A percentile compares a stretch with the other conserved stretches of the same genome.
These are phyloP conservation scores for Domatiomyces catenatus DNA, from an alignment of 2,329 filamentous ascomycete genomes.

Conservation along the genomic window DNA sequence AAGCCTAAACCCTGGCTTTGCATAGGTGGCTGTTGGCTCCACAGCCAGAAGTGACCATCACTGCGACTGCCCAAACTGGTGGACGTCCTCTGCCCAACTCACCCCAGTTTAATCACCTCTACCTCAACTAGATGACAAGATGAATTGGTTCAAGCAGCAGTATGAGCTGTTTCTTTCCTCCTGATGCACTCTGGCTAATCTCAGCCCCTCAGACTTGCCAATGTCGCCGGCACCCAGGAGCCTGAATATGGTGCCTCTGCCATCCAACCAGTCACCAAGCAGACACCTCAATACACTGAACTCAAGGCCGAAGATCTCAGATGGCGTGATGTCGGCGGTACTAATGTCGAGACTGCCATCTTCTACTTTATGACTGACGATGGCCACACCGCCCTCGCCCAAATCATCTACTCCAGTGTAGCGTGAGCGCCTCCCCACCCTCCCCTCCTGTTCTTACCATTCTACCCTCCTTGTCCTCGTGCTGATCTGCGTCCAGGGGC, in stretches of 20 bases:
- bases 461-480: background rate
- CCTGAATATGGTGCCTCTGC: constrained; percentile 85
- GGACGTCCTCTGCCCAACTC: background rate
- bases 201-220: constrained; percentile 35
- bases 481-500: constrained; percentile 41
- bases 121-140: constrained; percentile 41
- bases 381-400: constrained; percentile 61
- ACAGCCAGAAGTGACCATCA: background rate
- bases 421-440: constrained; percentile 43
- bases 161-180: constrained; percentile 34
- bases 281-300: constrained; percentile 67
- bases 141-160: constrained; percentile 92
- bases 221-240: constrained; percentile 90
- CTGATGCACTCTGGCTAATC: constrained; percentile 9
- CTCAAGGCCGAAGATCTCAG: constrained; percentile 61
- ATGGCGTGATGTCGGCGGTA: constrained; percentile 69
- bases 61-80: too few relatives aligned
- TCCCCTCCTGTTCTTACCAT: background rate
- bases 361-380: constrained; percentile 78
- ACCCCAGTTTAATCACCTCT: background rate
- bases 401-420: constrained; percentile 97
- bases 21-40: background rate
- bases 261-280: constrained; percentile 69
- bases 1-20: background rate
- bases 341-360: constrained; percentile 83